These are phyloP conservation scores for Oidiodendron maius DNA, from an alignment of 495 filamentous ascomycete genomes.

Conservation along the genomic window DNA sequence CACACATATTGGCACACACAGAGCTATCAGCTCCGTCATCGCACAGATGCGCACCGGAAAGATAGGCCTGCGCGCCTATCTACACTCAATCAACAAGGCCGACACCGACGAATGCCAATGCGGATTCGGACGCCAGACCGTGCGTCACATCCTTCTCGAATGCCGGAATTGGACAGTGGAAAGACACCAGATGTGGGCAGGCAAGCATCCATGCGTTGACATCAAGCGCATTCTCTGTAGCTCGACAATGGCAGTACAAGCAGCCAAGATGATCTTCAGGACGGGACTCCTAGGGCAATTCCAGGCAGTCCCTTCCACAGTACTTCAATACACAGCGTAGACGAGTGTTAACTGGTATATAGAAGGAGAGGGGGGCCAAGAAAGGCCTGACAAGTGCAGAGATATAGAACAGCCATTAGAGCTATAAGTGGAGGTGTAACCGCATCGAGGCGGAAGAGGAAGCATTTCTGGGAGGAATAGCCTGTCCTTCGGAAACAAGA, in stretches of 20 bases:
- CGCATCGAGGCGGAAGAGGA: not conserved
- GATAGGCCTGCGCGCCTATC: no score
- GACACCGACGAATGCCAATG: conserved; percentile 24
- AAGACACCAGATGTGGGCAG: conserved; percentile 21
- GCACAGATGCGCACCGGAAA: no score
- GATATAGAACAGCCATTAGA: not conserved
- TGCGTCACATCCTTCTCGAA: no score
- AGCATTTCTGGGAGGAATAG: conserved; percentile 5
- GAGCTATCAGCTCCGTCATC: no score
- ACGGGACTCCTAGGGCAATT: conserved; percentile 26
- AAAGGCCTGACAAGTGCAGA: no score
- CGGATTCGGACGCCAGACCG: no score
- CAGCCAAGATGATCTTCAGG: conserved; percentile 26
- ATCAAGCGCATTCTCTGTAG: conserved; percentile 17
- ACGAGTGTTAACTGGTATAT: not conserved
- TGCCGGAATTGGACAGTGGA: conserved; percentile 20
- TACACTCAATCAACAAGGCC: conserved; percentile 24
- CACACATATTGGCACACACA: conserved; percentile 9
- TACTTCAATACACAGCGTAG: conserved; percentile 7
- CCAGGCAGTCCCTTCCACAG: conserved; percentile 9
- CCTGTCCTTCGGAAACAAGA: conserved; percentile 5
- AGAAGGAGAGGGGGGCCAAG: not conserved
- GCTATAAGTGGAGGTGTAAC: not conserved
- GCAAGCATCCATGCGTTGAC: conserved; percentile 10
- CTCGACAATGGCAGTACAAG: conserved; percentile 24